Base-by-base conservation (phyloP, 2,329 filamentous ascomycete species). In the Plenodomus lindquistii region DNA sequence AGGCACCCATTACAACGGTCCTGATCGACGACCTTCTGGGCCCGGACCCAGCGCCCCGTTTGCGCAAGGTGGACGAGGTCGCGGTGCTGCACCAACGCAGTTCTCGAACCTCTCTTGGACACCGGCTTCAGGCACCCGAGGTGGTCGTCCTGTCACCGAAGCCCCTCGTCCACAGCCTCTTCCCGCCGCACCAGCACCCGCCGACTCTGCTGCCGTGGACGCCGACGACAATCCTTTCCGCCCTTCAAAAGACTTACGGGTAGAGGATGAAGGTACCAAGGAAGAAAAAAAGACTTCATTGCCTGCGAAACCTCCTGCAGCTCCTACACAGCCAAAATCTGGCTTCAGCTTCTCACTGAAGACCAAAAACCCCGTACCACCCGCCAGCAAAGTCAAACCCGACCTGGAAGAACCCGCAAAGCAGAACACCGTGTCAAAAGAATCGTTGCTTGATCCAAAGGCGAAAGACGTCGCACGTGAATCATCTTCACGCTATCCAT, bases 271-370 rank as follows among this genome's bases (percentile, higher is more conserved):
- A 54, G 74, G 72, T 40, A 72, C 78, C 18, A 81, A 82, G 41
- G 75, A 78, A 11, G 72, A 72, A 19, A 73, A 76, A 43, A 79
- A 81, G 47, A 76, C 79, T 44, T 82, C 83, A 73, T 79, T 80
- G 22, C 79, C 83, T 10, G 58, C 55, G 4, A 77, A 73, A 18
- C 47, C 81, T 82, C 21, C 56, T 48, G 76, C 82, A 34, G 73
- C 80, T 17, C 76, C 79, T 2, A 79, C 82, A 77, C 81, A 50
- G 65, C 73, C 50, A 70, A 78, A 66, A 40, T 76, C 78, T 49
- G 76, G 77, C 2, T 95, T 97, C 65, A 95, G 91, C 69, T 97
- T 97, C 70, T 91, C 91, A 1, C 91, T 97, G 72, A 97, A 97
- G 69, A 82, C 86, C 9, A 82, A 87, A 36, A 81, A 79, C 10